Percentiles rank a stretch among this genome's conserved stretches.
These are phyloP conservation scores for Ephemerocybe angulata DNA, from an alignment of 768 basidiomycete species.

Conservation along the genomic window DNA sequence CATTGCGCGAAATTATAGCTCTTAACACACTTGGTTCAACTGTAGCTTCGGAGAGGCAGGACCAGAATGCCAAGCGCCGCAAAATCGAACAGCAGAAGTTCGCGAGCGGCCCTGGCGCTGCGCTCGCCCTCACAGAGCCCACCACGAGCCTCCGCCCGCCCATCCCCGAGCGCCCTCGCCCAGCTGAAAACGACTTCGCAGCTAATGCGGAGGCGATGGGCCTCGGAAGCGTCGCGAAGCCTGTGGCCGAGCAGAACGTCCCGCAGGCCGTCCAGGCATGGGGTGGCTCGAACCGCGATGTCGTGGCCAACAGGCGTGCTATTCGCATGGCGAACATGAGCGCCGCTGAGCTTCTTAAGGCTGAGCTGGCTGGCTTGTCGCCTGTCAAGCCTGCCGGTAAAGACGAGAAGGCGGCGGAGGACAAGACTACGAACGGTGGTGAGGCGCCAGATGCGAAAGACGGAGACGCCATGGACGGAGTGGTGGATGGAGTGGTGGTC, in stretches of 20 bases:
- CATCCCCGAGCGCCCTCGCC: slow-evolving; percentile 56
- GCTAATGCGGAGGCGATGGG: slow-evolving; percentile 77
- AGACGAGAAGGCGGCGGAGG: neutral
- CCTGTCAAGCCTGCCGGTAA: slow-evolving; percentile 39
- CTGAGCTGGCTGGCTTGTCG: slow-evolving; percentile 67
- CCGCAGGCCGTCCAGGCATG: slow-evolving; percentile 69
- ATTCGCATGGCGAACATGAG: slow-evolving; percentile 96
- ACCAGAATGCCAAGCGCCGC: slow-evolving; percentile 86
- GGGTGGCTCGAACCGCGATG: slow-evolving; percentile 83
- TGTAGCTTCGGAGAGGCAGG: slow-evolving; percentile 90
- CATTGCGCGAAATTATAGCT: slow-evolving; percentile 9
- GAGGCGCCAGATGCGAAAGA: too few relatives aligned
- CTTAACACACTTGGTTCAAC: slow-evolving; percentile 21
- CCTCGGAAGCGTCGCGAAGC: slow-evolving; percentile 59
- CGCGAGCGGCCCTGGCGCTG: slow-evolving; percentile 44
- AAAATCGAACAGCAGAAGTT: slow-evolving; percentile 54
- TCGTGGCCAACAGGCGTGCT: slow-evolving; percentile 84
- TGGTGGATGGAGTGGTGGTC: too few relatives aligned
- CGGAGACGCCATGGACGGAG: too few relatives aligned
- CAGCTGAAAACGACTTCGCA: slow-evolving; percentile 57
- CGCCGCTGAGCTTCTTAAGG: slow-evolving; percentile 91
- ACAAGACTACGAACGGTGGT: too few relatives aligned
- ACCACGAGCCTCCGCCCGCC: slow-evolving; percentile 42
- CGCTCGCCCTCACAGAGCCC: slow-evolving; percentile 29
- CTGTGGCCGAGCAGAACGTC: slow-evolving; percentile 53